Base-by-base conservation (phyloP, 2,329 filamentous ascomycete species). In the Sarocladium oryzae region DNA sequence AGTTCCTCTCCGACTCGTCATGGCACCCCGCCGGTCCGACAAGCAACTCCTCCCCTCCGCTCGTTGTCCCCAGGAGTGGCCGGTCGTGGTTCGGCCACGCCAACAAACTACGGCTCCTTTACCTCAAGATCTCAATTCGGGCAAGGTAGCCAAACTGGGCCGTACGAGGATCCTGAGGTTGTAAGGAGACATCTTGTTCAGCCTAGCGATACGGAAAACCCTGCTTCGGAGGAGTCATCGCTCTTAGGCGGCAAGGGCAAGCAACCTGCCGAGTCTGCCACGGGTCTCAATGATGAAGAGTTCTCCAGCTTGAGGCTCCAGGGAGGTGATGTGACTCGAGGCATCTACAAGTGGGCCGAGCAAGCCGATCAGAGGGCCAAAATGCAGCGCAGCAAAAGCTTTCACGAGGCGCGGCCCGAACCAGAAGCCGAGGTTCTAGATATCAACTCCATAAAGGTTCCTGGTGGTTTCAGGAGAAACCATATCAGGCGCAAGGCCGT, bases 261-360 rank as follows among this genome's bases (percentile, higher is more conserved):
- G 61, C 77, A 79, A 56, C 64, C 70, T 2, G 74, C 66, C 21
- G 69, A 72, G 20, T 58, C 60, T 37, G 65, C 64, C 7, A 55
- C 63, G 33, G 56, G 69, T n/a, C 61, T 61, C 59, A 78, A 82
- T 55, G 82, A 85, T 5, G 88, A 93, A 53, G 89, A 95, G 62
- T 99, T 99, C 66, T 96, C 91, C 26, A 97, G 93, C 69, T 69
- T 99, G 65, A 85, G 85, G 63, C 74, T 99, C 43, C 95, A 97
- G 65, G 93, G 93, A 54, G 93, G 93, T 56, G 93, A 99, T 65
- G 86, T 96, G 52, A 96, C 92, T 21, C 79, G 93, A 54, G 89
- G 92, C 51, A 95, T 99, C 60, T 99, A 99, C 74, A 86, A 89
- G 60, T 99, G 95, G 89, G 89, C 90, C 5, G 90, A 97, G 66